These are phyloP conservation scores for Aegilops umbellulata DNA, from an alignment of 176 grass and related monocot species.

Conservation along the genomic window DNA sequence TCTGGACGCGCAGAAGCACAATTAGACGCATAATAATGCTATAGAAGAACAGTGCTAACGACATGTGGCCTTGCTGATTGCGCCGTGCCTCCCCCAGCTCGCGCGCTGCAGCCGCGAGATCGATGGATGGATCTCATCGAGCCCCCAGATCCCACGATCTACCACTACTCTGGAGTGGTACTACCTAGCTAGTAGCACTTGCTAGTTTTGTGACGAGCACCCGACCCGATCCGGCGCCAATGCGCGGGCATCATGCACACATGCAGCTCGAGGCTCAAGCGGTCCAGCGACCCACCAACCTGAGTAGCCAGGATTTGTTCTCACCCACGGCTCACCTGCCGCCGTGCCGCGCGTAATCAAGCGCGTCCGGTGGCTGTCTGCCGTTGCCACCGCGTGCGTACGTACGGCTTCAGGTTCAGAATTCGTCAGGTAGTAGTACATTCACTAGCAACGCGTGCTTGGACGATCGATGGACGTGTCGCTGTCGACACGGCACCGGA, in stretches of 20 bases:
- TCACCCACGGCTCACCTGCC: not conserved
- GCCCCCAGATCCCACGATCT: not conserved
- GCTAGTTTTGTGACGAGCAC: no score
- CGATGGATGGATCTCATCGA: not conserved
- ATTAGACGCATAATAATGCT: no score
- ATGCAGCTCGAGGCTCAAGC: no score
- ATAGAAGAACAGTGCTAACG: not conserved
- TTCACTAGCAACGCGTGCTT: not conserved
- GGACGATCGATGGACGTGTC: not conserved
- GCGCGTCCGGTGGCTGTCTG: not conserved
- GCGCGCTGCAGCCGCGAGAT: no score
- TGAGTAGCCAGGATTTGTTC: not conserved
- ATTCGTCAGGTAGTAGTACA: not conserved
- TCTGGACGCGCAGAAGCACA: not conserved
- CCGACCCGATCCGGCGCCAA: not conserved
- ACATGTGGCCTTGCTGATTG: constrained; percentile 10
- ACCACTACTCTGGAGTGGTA: not conserved
- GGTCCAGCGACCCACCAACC: not conserved
- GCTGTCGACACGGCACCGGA: not conserved
- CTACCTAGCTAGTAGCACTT: no score
- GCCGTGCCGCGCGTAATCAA: not conserved
- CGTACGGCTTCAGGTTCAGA: not conserved
- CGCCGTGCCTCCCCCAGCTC: not conserved
- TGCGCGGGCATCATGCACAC: not conserved
- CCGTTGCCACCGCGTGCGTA: not conserved